Conservation (phyloP, 1,284 basidiomycete species). For the Apiotrichum porosum region DNA sequence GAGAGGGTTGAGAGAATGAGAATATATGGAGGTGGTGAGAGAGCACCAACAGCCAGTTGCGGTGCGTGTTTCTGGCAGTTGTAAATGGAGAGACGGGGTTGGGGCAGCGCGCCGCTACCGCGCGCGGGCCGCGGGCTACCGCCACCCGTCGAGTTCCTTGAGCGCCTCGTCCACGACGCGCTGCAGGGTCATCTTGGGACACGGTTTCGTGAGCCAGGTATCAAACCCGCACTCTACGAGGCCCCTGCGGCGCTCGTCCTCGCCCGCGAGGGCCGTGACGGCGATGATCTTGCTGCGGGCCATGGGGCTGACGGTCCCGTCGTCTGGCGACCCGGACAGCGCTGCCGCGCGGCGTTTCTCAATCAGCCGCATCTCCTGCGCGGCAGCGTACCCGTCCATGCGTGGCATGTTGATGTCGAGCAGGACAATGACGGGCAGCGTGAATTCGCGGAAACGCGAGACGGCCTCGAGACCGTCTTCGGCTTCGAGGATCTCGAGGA, state of each 20-base stretch:
- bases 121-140: background rate
- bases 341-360: slow-evolving; percentile 21
- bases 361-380: slow-evolving; percentile 34
- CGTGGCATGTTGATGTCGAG: slow-evolving; percentile 48
- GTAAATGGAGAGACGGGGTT: background rate
- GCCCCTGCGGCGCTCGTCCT: slow-evolving; percentile 38
- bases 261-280: slow-evolving; percentile 43
- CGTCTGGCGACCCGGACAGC: background rate
- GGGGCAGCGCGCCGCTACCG: background rate
- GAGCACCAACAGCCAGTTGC: background rate
- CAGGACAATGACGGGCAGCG: slow-evolving; percentile 28
- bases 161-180: slow-evolving; percentile 28
- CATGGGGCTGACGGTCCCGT: background rate
- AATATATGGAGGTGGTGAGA: background rate
- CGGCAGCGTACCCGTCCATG: slow-evolving; percentile 45
- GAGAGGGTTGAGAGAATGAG: background rate
- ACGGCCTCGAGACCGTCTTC: slow-evolving; percentile 43
- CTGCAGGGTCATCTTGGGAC: slow-evolving; percentile 31
- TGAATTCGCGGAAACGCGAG: slow-evolving; percentile 31
- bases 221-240: slow-evolving; percentile 44
- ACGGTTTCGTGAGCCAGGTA: slow-evolving; percentile 41
- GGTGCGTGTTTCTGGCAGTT: background rate
- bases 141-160: background rate
- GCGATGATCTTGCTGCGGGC: slow-evolving; percentile 40
- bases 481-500: slow-evolving; percentile 34